Evolutionary conservation across 176 grass and related monocot genomes (phyloP).

Genomic region (Oryza nivara): DNA sequence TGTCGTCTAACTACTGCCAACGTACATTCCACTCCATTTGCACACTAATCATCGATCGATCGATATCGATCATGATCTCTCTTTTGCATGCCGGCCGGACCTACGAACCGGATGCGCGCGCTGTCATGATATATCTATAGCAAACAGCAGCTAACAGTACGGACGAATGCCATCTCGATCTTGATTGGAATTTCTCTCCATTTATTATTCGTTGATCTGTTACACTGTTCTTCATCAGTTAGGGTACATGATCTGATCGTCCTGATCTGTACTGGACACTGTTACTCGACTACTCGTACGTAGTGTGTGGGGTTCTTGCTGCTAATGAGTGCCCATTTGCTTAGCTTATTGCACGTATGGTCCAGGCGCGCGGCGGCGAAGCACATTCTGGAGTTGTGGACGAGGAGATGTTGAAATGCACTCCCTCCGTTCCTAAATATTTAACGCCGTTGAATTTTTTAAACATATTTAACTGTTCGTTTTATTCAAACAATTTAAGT

Average conservation of each 20-base stretch:
- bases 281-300: neutral
- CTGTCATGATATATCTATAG: neutral
- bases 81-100: too few species aligned
- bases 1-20: neutral
- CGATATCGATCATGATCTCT: too few species aligned
- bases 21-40: neutral
- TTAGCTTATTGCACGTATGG: neutral
- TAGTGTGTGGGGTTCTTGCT: neutral
- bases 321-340: neutral
- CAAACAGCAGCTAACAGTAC: neutral
- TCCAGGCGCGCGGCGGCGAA: neutral
- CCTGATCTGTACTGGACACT: neutral
- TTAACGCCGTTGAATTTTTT: too few species aligned
- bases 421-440: too few species aligned
- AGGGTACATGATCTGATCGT: neutral
- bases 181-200: neutral
- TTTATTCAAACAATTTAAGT: too few species aligned
- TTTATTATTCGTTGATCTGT: neutral
- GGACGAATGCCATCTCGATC: neutral
- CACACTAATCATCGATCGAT: neutral
- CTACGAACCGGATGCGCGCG: neutral
- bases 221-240: slow-evolving; percentile 1
- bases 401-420: neutral
- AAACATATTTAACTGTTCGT: too few species aligned
- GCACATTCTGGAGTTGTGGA: too few species aligned